phyloP scores from a whole-genome alignment of 495 filamentous ascomycete genomes.

The Neurospora tetrasperma region DNA sequence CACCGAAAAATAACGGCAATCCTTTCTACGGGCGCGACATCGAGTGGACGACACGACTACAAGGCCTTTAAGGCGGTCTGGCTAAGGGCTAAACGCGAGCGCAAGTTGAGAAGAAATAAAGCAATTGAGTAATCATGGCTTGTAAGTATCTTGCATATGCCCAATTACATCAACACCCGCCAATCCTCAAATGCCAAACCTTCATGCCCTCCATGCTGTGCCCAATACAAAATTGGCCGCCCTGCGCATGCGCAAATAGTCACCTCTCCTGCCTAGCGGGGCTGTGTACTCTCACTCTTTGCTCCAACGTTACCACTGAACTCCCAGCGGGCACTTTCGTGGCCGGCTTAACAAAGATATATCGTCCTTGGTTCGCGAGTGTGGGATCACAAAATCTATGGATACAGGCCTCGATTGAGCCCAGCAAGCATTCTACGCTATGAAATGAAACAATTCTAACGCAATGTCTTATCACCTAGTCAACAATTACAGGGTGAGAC shows the following conservation, averaged over 20 bases:
- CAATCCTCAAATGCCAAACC: not conserved
- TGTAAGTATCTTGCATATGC: not conserved
- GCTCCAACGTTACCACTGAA: not conserved
- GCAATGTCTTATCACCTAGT: conserved; percentile 20
- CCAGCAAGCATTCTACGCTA: not conserved
- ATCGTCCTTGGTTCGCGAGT: not conserved
- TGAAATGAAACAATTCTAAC: conserved; percentile 15
- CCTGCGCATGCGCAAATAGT: not conserved
- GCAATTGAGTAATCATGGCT: not conserved
- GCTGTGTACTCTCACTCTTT: not conserved
- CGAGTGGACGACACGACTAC: not conserved
- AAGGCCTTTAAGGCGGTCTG: not conserved
- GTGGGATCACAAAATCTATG: not conserved
- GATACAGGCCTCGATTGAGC: not conserved
- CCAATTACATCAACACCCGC: not conserved
- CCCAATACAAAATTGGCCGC: not conserved
- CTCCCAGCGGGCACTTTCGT: not conserved
- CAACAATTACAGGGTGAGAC: conserved; percentile 25
- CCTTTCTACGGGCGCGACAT: not conserved
- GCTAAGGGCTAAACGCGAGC: not conserved
- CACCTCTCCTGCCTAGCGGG: not conserved
- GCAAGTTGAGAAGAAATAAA: not conserved
- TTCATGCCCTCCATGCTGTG: not conserved
- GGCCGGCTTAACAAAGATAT: not conserved
- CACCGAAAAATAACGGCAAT: not conserved